These are phyloP conservation scores for Castanea mollissima DNA, from an alignment of 306 rosid genomes.

Conservation along the genomic window DNA sequence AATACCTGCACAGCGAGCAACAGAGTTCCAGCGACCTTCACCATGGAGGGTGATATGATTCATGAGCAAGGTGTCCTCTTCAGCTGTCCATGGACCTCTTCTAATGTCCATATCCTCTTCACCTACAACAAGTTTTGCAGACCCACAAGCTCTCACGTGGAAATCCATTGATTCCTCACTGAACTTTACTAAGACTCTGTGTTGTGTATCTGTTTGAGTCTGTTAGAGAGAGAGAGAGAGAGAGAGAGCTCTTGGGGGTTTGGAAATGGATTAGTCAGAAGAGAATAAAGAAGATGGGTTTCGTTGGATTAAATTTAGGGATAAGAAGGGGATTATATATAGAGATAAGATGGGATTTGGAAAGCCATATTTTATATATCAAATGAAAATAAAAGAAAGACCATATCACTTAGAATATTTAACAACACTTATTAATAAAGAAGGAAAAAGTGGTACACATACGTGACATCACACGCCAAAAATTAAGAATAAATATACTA, in stretches of 20 bases:
- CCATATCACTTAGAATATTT: not conserved
- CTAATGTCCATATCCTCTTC: slow-evolving; percentile 33
- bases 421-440: not conserved
- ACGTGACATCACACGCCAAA: not conserved
- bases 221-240: not conserved
- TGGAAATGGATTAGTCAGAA: not conserved
- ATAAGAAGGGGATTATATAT: not conserved
- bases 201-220: not conserved
- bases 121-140: not conserved
- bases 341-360: not conserved
- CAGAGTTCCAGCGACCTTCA: slow-evolving; percentile 65
- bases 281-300: not conserved
- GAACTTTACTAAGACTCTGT: not conserved
- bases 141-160: slow-evolving; percentile 16
- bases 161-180: slow-evolving; percentile 2
- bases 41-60: slow-evolving; percentile 42
- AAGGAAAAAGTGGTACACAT: not conserved
- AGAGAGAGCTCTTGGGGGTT: not conserved
- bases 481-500: not conserved
- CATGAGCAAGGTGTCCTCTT: slow-evolving; percentile 51
- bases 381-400: not conserved
- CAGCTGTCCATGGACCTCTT: slow-evolving; percentile 77
- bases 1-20: slow-evolving; percentile 50
- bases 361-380: no score
- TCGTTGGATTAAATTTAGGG: not conserved